Evolutionary conservation across 306 rosid genomes (phyloP), one percentile per base, ranked within the genome.

Genomic region (Inga oerstediana): DNA sequence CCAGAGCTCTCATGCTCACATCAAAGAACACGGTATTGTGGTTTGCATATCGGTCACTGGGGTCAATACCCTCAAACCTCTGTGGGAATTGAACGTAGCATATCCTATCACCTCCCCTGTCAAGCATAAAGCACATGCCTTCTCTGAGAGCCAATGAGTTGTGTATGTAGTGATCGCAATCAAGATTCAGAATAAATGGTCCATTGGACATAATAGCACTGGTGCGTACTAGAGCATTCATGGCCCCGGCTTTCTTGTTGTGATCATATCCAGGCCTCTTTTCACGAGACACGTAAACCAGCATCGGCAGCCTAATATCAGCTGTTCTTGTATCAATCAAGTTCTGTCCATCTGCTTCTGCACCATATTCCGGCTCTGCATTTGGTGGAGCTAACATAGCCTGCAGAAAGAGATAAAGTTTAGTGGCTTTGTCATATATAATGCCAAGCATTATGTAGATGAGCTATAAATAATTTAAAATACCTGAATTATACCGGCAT

Each of bases 71-170:
- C 78, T 94, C 98, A 67, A 94, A 94, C 80, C 98, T 86, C 83
- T 94, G 98, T 14, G 98, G 97, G 87, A 94, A 94, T 56, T 94
- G 97, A 59, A 94, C 98, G 71, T 90, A 94, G 67, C 94, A 90
- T 72, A 94, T 91, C 79, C 97, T 90, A 75, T 94, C 98, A 75
- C 97, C 97, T 0, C 98, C 98, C 67, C 93, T 87, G 44, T 94
- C 98, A 22, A 94, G 98, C 98, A 94, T 94, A 81, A 94, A 94
- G 84, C 98, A 94, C 94, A 94, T 92, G 6, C 96, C 98, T 88
- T 94, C 98, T 75, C 97, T 87, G n/a, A 94, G 75, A 72, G 98
- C 98, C 75, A 85, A 71, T 43, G 98, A 94, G 85, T 94, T 92
- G 87, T 92, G 85, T 58, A 94, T 82, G 82, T 94, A 94, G 81